Base-by-base conservation (phyloP, 2,329 filamentous ascomycete species). In the Venturia asperata region DNA sequence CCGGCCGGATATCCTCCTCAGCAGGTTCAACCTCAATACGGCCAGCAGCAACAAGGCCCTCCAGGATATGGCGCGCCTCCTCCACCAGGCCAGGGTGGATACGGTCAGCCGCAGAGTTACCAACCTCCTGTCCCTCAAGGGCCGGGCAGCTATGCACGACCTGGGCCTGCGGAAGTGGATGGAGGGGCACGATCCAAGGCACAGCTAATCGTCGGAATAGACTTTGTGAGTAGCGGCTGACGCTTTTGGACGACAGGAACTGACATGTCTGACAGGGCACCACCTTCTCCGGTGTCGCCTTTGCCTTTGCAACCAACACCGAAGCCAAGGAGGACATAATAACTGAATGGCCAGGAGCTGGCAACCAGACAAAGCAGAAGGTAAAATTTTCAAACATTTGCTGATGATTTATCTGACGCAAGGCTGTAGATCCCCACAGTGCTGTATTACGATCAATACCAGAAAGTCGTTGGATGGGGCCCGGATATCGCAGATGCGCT, bases 391-490 rank as follows among this genome's bases (percentile, higher is more conserved):
- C 6, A 6, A 19, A 66, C 56, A 37, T 60, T 42, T 24, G 30
- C 24, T 24, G 0, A 7, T 10, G 27, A n/a, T 15, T n/a, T 19
- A 65, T 41, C 49, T 65, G 66, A 60, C 37, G 19, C 34, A 45
- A 30, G 30, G 27, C n/a, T 52, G 24, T 73, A 96, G 94, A 97
- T 99, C 71, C 94, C 94, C 19, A 97, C 94, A 17, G 94, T 99
- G n/a, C 85, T 99, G 67, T 99, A 99, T 81, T 99, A 99, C 75
- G 94, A 99, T 75, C 93, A 97, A 78, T 96, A 97, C 77, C 94
- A 99, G 74, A 97, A 97, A 78, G 94, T 99, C 61, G 94, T 97
- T n/a, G 94, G 94, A 71, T 99, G 94, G 94, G 94, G 94, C 68
- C 92, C 93, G 66, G 94, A 99, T 81, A 97, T 97, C 72, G 91